Base-by-base conservation (phyloP, 805 yeast genomes). In the Spathaspora passalidarum region DNA sequence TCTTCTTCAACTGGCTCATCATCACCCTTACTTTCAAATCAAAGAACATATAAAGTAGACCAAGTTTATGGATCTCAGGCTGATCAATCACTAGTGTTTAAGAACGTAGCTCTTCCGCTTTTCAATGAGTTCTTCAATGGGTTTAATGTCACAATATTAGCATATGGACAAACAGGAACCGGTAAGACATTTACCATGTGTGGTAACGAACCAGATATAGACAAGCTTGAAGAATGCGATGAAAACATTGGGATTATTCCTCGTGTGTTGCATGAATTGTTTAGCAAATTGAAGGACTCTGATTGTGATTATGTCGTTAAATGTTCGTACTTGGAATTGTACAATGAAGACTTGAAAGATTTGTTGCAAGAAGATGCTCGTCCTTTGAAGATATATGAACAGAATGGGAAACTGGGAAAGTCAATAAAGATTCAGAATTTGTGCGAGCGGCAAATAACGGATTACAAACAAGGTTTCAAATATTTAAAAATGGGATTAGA, bases 161-260 rank as follows among this genome's bases (percentile, higher is more conserved):
- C 94, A 0, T 80, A 80, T 57, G 84, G 84, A 18, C 95, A 88
- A 75, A 89, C 96, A 0, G 94, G 96, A 1, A 86, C 96, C 0
- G 96, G 96, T 20, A 89, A 88, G 56, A 88, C 96, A 0, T 82
- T 81, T 59, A 78, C 84, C 1, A 80, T 80, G 94, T 80, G 78
- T 59, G 84, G 84, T 7, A 75, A 73, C 23, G 26, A 43, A 5
- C 21, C 37, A 11, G 32, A 35, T 14, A 29, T 13, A 2, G 22
- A 32, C 8, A 34, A 45, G 5, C 22, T 34, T 38, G 44, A 45
- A 26, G 11, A 7, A 11, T 2, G 14, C 16, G 22, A 21, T 20
- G 32, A 29, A 16, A 11, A 25, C 16, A 65, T 84, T 5, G 94
- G 95, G 5, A 85, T 85, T 42, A 76, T 82, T 25, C 79, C 59